phyloP scores from a whole-genome alignment of 2,329 filamentous ascomycete genomes.

The Botryotinia globosa region DNA sequence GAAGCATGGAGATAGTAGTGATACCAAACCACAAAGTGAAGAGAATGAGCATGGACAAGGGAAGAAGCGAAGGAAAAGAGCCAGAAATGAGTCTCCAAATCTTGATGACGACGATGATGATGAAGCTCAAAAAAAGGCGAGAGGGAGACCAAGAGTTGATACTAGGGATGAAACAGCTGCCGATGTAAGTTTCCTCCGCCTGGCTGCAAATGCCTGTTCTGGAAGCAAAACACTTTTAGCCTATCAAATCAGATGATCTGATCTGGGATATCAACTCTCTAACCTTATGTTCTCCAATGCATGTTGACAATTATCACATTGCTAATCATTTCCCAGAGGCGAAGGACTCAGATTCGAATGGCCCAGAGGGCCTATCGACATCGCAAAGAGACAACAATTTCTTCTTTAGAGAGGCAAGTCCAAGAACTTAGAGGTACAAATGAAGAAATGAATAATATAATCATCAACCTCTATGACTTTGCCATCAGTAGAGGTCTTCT shows the following conservation, averaged over 20 bases:
- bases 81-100: slow-evolving; percentile 35
- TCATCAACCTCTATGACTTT: slow-evolving; percentile 64
- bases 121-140: slow-evolving; percentile 56
- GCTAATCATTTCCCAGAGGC: slow-evolving; percentile 52
- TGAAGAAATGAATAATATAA: slow-evolving; percentile 70
- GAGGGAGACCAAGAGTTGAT: slow-evolving; percentile 73
- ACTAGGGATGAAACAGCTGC: slow-evolving; percentile 74
- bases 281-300: background rate
- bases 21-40: slow-evolving; percentile 25
- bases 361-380: slow-evolving; percentile 83
- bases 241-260: background rate
- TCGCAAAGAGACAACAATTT: slow-evolving; percentile 80
- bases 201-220: slow-evolving; percentile 3
- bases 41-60: slow-evolving; percentile 31
- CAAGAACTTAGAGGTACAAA: slow-evolving; percentile 66
- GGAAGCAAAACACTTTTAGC: background rate
- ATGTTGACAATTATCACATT: background rate
- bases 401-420: slow-evolving; percentile 67
- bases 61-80: slow-evolving; percentile 40
- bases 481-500: slow-evolving; percentile 57
- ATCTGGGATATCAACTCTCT: background rate
- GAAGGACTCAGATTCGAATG: slow-evolving; percentile 81
- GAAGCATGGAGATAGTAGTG: slow-evolving; percentile 22
- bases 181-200: slow-evolving; percentile 60
- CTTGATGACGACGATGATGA: slow-evolving; percentile 45